Percentiles rank a stretch among this genome's conserved stretches.
These are phyloP conservation scores for Cicer arietinum DNA, from an alignment of 306 rosid species.

Conservation along the genomic window DNA sequence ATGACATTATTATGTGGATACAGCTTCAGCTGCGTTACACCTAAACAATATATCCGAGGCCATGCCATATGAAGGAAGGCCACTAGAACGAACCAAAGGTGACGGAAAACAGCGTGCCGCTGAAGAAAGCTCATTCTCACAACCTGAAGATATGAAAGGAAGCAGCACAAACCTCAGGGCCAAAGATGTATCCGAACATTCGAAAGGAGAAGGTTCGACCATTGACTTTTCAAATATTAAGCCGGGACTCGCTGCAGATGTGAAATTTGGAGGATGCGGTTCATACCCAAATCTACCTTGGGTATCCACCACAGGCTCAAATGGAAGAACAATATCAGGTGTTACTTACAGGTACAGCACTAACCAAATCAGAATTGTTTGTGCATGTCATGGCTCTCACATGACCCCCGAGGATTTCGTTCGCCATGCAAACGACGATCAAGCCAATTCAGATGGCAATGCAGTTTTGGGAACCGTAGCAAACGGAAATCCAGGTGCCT, in stretches of 20 bases:
- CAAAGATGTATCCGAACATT: conserved; percentile 66
- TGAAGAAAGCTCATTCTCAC: conserved; percentile 78
- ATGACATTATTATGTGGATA: conserved; percentile 42
- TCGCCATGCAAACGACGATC: conserved; percentile 78
- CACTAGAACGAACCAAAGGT: conserved; percentile 64
- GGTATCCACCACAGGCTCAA: conserved; percentile 92
- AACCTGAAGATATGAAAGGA: conserved; percentile 75
- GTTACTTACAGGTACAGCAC: conserved; percentile 78
- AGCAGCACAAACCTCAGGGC: conserved; percentile 70
- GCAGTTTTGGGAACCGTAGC: conserved; percentile 60
- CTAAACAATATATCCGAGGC: conserved; percentile 62
- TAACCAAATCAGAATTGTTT: conserved; percentile 80
- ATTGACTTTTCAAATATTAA: conserved; percentile 75
- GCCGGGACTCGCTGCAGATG: conserved; percentile 85
- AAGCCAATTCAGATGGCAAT: conserved; percentile 56
- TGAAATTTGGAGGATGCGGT: conserved; percentile 92
- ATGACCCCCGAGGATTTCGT: conserved; percentile 91
- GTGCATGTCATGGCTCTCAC: conserved; percentile 93
- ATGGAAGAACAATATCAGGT: conserved; percentile 91
- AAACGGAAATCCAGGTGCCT: conserved; percentile 72
- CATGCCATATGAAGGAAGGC: conserved; percentile 62
- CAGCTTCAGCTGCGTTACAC: conserved; percentile 65
- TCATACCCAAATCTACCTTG: conserved; percentile 89
- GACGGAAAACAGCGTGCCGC: conserved; percentile 70
- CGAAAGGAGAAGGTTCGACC: conserved; percentile 59